phyloP scores from a whole-genome alignment of 2,329 filamentous ascomycete genomes.

The Colletotrichum ledebouriae region DNA sequence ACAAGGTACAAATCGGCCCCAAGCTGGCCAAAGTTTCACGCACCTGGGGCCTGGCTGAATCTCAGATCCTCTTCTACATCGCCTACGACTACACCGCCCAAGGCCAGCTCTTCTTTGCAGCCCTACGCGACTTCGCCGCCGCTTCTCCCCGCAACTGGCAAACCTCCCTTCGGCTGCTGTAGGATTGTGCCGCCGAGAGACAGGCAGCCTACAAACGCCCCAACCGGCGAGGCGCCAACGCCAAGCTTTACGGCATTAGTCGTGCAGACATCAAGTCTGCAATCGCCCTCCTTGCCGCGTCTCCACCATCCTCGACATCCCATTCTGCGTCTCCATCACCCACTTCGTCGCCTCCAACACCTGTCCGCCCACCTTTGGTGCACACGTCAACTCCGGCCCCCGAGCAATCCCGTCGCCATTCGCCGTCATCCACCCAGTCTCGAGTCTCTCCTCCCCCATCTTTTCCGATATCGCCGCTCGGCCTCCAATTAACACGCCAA shows the following conservation, averaged over 20 bases:
- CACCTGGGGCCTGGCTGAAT: not conserved
- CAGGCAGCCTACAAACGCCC: not conserved
- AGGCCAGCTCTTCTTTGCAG: not conserved
- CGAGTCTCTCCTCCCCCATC: not conserved
- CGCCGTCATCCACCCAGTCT: not conserved
- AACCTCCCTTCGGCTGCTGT: not conserved
- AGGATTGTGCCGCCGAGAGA: not conserved
- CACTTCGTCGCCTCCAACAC: not conserved
- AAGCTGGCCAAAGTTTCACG: not conserved
- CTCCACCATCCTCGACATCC: not conserved
- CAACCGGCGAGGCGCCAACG: not conserved
- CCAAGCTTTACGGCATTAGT: constrained; percentile 1
- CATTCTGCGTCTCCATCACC: not conserved
- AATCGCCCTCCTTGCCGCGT: not conserved
- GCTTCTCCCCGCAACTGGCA: not conserved
- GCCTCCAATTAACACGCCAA: not conserved
- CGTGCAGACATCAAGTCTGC: not conserved
- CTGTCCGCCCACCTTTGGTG: not conserved
- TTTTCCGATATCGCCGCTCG: not conserved
- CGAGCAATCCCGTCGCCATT: not conserved
- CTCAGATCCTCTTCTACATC: not conserved
- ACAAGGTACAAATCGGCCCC: not conserved
- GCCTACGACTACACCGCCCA: not conserved
- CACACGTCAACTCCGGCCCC: not conserved
- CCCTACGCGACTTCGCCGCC: not conserved